Conservation (phyloP, 2,329 filamentous ascomycete species). For the Basipetospora sp. region DNA sequence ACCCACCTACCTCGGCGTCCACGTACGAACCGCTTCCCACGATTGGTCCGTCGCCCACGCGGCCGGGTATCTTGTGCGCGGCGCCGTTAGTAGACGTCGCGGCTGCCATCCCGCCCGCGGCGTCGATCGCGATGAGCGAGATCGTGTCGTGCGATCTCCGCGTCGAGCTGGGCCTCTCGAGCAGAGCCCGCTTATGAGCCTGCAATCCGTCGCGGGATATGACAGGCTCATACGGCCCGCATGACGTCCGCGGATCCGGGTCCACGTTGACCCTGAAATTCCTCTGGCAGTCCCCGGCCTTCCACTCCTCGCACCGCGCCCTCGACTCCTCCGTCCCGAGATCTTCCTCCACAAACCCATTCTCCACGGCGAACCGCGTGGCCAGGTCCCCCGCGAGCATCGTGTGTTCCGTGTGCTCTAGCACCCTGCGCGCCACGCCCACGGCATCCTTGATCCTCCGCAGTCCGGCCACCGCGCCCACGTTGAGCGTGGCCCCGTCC, state of each 20-base stretch:
- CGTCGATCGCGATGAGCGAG: slow-evolving; percentile 33
- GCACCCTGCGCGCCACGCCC: slow-evolving; percentile 33
- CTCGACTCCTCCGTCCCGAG: slow-evolving; percentile 27
- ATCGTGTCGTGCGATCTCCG: slow-evolving; percentile 35
- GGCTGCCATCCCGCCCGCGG: slow-evolving; percentile 32
- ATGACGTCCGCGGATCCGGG: slow-evolving; percentile 27
- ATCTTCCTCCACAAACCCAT: slow-evolving; percentile 32
- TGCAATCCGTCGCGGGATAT: slow-evolving; percentile 4
- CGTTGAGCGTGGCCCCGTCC: slow-evolving; percentile 38
- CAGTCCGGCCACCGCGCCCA: slow-evolving; percentile 36
- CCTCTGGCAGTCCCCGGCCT: slow-evolving; percentile 26
- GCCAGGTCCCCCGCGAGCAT: slow-evolving; percentile 38
- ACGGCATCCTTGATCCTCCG: slow-evolving; percentile 34
- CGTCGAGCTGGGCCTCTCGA: background rate
- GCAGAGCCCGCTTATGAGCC: background rate
- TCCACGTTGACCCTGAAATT: slow-evolving; percentile 34
- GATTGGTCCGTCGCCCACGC: slow-evolving; percentile 41
- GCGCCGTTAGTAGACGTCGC: slow-evolving; percentile 43
- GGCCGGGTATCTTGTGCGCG: slow-evolving; percentile 37
- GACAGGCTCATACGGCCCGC: slow-evolving; percentile 31
- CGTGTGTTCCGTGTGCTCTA: slow-evolving; percentile 36
- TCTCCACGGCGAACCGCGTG: slow-evolving; percentile 35
- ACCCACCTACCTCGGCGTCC: slow-evolving; percentile 37
- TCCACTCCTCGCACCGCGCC: slow-evolving; percentile 29
- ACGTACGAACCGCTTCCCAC: slow-evolving; percentile 40